These are phyloP conservation scores for Quercus robur DNA, from an alignment of 306 rosid species.

Conservation along the genomic window DNA sequence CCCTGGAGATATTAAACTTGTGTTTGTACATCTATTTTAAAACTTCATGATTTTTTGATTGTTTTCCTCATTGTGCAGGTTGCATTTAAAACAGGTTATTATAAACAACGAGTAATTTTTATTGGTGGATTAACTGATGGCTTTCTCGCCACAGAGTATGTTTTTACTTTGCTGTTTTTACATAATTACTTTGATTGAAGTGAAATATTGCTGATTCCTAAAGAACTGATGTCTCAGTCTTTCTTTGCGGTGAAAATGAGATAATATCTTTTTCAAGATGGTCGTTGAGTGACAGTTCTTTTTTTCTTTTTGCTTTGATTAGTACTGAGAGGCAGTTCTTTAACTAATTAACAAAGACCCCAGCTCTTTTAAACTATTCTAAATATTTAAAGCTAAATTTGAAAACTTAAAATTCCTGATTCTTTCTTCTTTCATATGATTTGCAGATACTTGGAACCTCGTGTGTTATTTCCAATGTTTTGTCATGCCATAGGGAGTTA, in stretches of 20 bases:
- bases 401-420: not conserved
- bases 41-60: not conserved
- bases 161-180: constrained; percentile 3
- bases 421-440: constrained; percentile 23
- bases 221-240: not conserved
- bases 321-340: constrained; percentile 4
- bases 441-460: constrained; percentile 87
- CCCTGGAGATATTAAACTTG: not conserved
- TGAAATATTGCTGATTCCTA: not conserved
- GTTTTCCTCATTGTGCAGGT: constrained; percentile 48
- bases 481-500: not conserved
- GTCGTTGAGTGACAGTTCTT: constrained; percentile 2
- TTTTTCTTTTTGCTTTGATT: too few relatives aligned
- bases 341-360: not conserved
- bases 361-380: not conserved
- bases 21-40: not conserved
- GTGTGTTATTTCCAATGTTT: not conserved
- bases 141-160: constrained; percentile 88
- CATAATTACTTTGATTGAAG: not conserved
- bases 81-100: constrained; percentile 93
- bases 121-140: constrained; percentile 96
- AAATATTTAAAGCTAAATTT: not conserved
- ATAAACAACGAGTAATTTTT: constrained; percentile 80
- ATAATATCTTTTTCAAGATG: constrained; percentile 3
- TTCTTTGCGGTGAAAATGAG: not conserved